Evolutionary conservation across 108 stramenopile genomes (phyloP).

Genomic region (Cyclostephanos tholiformis): DNA sequence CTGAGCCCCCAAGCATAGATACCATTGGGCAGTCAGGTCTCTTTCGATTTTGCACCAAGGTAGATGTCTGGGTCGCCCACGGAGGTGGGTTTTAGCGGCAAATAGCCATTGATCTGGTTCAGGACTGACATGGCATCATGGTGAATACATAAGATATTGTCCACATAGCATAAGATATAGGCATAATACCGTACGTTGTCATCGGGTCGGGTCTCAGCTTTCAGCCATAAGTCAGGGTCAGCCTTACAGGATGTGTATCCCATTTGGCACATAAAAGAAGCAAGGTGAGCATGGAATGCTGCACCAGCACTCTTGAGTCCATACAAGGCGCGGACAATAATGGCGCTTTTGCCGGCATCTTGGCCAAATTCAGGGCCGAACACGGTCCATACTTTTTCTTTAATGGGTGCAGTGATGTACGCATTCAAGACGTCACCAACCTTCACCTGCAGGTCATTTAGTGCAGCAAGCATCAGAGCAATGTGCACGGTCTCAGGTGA

Average conservation of each 20-base stretch:
- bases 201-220: not conserved
- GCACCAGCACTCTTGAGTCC: conserved; percentile 3
- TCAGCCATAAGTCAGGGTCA: conserved; percentile 53
- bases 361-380: conserved; percentile 43
- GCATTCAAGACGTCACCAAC: conserved; percentile 25
- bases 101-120: not conserved
- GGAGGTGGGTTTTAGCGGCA: conserved; percentile 19
- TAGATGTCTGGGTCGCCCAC: conserved; percentile 35
- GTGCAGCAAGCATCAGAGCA: conserved; percentile 50
- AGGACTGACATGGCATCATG: conserved; percentile 25
- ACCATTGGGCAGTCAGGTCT: conserved; percentile 5
- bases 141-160: conserved; percentile 4
- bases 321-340: conserved; percentile 44
- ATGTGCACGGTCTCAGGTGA: conserved; percentile 44
- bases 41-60: conserved; percentile 31
- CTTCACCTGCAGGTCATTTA: conserved; percentile 34
- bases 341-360: not conserved
- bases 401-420: too few species aligned
- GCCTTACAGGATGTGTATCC: conserved; percentile 28
- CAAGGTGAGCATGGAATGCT: conserved; percentile 18
- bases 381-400: not conserved
- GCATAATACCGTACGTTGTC: conserved; percentile 38
- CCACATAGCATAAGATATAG: conserved; percentile 32
- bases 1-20: conserved; percentile 28
- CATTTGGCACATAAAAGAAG: conserved; percentile 33